Percentiles rank a stretch among this genome's conserved stretches.
Evolutionary conservation across 176 grass and related monocot species (phyloP).

Genomic region (Hyparrhenia diplandra): DNA sequence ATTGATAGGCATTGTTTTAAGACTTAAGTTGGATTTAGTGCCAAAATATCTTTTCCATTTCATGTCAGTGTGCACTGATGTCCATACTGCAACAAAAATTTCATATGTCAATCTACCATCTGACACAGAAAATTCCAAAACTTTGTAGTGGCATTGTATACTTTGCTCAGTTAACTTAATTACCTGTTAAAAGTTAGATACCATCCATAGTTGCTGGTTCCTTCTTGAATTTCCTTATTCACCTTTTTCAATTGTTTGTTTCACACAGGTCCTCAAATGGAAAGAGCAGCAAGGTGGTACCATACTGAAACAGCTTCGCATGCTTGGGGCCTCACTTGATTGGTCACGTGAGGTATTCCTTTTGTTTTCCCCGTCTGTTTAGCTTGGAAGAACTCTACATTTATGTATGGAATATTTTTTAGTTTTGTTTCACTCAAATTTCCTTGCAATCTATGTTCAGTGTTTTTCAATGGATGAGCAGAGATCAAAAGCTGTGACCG

Average conservation of each 20-base stretch:
- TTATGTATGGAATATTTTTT: neutral
- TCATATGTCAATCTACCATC: too few species aligned
- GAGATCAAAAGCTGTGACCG: slow-evolving; percentile 79
- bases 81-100: neutral
- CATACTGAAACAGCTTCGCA: slow-evolving; percentile 55
- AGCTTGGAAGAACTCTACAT: neutral
- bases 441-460: slow-evolving; percentile 37
- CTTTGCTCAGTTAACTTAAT: neutral
- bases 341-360: slow-evolving; percentile 74
- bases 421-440: neutral
- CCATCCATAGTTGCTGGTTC: neutral
- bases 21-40: neutral
- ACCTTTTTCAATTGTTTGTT: slow-evolving; percentile 19
- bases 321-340: slow-evolving; percentile 83
- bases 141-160: neutral
- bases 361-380: neutral
- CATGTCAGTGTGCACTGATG: neutral
- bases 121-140: too few species aligned
- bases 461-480: slow-evolving; percentile 91
- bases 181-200: neutral
- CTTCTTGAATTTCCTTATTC: neutral
- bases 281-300: slow-evolving; percentile 55
- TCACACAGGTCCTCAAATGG: slow-evolving; percentile 88
- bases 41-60: neutral
- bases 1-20: neutral